Evolutionary conservation across 2,329 filamentous ascomycete genomes (phyloP).

Genomic region (Thelonectria blattea): DNA sequence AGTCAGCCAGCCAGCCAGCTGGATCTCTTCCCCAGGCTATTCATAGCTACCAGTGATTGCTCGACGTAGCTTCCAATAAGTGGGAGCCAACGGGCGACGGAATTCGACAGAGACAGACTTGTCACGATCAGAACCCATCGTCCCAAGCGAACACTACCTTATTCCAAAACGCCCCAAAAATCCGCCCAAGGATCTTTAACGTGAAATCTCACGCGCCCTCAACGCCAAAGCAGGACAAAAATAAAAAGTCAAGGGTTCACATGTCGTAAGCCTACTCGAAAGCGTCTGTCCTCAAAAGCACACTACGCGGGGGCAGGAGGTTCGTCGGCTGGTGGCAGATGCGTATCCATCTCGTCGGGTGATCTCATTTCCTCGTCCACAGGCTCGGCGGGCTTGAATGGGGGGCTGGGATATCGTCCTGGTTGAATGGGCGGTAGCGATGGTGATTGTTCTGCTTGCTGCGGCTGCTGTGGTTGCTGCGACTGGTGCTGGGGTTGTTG

Average conservation of each 20-base stretch:
- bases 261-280: slow-evolving; percentile 11
- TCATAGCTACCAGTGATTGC: neutral
- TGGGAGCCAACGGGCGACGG: neutral
- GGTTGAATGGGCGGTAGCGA: neutral
- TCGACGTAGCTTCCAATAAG: neutral
- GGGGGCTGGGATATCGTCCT: slow-evolving; percentile 35
- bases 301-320: slow-evolving; percentile 19
- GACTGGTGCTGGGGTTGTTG: slow-evolving; percentile 28
- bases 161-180: slow-evolving; percentile 35
- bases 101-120: neutral
- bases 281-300: no score
- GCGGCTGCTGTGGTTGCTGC: slow-evolving; percentile 31
- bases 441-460: neutral
- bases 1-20: slow-evolving; percentile 6
- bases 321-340: slow-evolving; percentile 55
- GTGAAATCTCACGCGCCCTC: slow-evolving; percentile 24
- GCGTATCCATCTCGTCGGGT: slow-evolving; percentile 61
- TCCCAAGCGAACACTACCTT: slow-evolving; percentile 12
- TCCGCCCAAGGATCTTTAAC: slow-evolving; percentile 25
- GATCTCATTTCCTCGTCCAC: slow-evolving; percentile 52
- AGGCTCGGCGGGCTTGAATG: slow-evolving; percentile 46
- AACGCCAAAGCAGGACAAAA: slow-evolving; percentile 32
- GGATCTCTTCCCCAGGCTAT: slow-evolving; percentile 2
- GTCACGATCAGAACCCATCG: neutral
- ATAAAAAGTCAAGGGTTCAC: slow-evolving; percentile 9